Base-by-base conservation (phyloP, 2,329 filamentous ascomycete genomes). In the Elsinoe fawcettii region DNA sequence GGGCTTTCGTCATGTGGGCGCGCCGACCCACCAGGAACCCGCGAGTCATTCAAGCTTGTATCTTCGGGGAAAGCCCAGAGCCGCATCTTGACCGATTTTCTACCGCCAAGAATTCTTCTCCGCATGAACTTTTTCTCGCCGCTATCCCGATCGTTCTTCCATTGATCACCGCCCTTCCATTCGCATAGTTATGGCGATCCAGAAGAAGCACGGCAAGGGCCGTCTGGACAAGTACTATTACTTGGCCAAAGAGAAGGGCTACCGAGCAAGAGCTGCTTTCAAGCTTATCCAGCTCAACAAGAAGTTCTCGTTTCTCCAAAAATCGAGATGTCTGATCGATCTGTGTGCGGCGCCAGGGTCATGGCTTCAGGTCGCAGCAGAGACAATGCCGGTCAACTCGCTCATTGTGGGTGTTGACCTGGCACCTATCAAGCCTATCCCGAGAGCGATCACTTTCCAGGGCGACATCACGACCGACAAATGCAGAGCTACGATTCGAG, bases 191-290 rank as follows among this genome's bases (percentile, higher is more conserved):
- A 97, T 97, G 93, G 91, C 89, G 68, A 92, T 97, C 68, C 90
- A 97, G 70, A 96, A 97, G 81, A 97, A 97, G 81, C 88, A 96
- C 77, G 92, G 90, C 76, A 97, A 97, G 78, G 92, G 92, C 74
- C 91, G 92, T 82, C 80, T 96, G 68, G 93, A 99, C 75, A 96
- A 97, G 75, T 97, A 91, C 89, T 99, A 97, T 76, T 92, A 91
- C 71, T 85, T 97, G 67, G 93, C 93, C 61, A 99, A 99, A 74
- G 93, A 99, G 73, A 97, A 96, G 74, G 93, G 93, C 61, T 99
- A 96, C 71, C 82, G 93, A 67, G 92, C 93, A 61, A 83, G 93
- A 80, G 91, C 93, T 65, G 91, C 93, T 58, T 97, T 97, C 81
- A 99, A 99, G 77, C 77, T 99, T 66, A 92, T 99, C 65, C 92